These are phyloP conservation scores for Neonectria neomacrospora DNA, from an alignment of 2,329 filamentous ascomycete genomes.

Conservation along the genomic window DNA sequence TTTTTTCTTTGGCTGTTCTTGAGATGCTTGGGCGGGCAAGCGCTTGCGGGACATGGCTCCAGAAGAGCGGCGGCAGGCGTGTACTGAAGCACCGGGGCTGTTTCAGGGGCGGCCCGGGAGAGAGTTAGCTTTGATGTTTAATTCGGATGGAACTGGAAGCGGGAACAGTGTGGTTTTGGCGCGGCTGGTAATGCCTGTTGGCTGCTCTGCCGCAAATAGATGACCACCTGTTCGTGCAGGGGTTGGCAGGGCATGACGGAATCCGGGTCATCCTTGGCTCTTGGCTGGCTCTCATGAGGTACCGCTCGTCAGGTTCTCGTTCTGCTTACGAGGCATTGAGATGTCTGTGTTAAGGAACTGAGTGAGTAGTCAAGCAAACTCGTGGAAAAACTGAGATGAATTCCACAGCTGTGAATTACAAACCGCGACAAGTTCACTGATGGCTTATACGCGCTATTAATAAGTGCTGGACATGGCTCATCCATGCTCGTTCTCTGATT, in stretches of 20 bases:
- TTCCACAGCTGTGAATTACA: not conserved
- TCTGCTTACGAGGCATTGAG: no score
- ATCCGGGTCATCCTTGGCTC: not conserved
- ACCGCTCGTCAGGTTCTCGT: no score
- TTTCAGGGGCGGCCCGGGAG: constrained; percentile 29
- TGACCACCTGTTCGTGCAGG: not conserved
- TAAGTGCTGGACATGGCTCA: not conserved
- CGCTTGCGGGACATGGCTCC: constrained; percentile 31
- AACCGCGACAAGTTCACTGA: no score
- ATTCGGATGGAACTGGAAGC: not conserved
- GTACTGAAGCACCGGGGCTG: constrained; percentile 34
- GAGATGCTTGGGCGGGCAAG: no score
- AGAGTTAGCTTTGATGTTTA: not conserved
- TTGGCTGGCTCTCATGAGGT: no score
- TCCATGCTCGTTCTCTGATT: not conserved
- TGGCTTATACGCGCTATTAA: not conserved
- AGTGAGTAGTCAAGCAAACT: not conserved
- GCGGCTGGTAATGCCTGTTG: no score
- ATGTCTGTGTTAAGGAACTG: no score
- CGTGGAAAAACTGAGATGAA: not conserved
- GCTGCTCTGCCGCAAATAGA: not conserved
- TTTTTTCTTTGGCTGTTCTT: no score
- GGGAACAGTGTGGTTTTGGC: not conserved
- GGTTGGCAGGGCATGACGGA: not conserved
- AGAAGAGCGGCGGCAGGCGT: constrained; percentile 30